Evolutionary conservation across 148 eudicot genomes (phyloP).

Genomic region (Chenopodium quinoa): DNA sequence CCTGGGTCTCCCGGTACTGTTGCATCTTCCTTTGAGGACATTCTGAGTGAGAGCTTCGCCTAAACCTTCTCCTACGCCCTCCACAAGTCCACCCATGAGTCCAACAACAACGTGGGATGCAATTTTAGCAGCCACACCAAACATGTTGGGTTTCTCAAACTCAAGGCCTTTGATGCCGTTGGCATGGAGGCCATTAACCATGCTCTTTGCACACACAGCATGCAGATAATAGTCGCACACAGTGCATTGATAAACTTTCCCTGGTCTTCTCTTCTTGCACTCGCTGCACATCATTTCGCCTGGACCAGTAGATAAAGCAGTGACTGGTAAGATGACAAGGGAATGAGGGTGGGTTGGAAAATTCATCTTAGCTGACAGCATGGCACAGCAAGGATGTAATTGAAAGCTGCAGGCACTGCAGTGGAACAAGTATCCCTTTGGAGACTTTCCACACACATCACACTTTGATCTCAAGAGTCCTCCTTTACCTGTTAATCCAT

Average conservation of each 20-base stretch:
- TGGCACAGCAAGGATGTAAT: conserved; percentile 84
- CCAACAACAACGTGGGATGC: conserved; percentile 48
- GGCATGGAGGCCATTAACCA: conserved; percentile 55
- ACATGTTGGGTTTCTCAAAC: conserved; percentile 34
- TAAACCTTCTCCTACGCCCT: conserved; percentile 63
- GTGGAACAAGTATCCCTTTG: conserved; percentile 59
- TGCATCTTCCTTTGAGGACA: conserved; percentile 30
- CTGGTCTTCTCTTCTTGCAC: conserved; percentile 67
- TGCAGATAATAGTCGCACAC: conserved; percentile 56
- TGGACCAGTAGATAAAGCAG: conserved; percentile 15
- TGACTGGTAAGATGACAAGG: conserved; percentile 51
- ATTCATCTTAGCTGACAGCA: conserved; percentile 62
- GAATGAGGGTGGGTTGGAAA: conserved; percentile 62
- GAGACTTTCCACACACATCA: conserved; percentile 64
- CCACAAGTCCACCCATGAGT: conserved; percentile 51
- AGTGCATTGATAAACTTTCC: conserved; percentile 66
- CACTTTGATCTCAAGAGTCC: conserved; percentile 66
- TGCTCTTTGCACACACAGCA: conserved; percentile 54
- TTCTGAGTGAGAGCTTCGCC: conserved; percentile 53
- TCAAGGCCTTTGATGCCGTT: conserved; percentile 36
- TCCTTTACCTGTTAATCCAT: conserved; percentile 33
- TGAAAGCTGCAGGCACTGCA: conserved; percentile 82
- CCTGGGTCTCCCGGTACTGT: conserved; percentile 1
- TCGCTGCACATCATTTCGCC: conserved; percentile 42
- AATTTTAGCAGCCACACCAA: conserved; percentile 43